Evolutionary conservation across 768 basidiomycete species (phyloP).

Genomic region (Imleria badia): DNA sequence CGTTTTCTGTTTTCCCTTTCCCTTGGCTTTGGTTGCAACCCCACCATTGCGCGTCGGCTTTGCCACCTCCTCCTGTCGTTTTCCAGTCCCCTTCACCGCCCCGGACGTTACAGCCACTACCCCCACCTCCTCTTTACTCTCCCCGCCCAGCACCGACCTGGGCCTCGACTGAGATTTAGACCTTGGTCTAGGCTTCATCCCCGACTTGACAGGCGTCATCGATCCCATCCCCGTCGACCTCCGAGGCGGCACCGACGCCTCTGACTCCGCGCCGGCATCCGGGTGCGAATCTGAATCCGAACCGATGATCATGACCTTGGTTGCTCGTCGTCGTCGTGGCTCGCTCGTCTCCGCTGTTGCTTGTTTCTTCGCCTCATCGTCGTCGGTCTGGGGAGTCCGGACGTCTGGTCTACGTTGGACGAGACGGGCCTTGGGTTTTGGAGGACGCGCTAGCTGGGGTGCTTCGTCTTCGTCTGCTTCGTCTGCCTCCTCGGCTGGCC

Average conservation of each 20-base stretch:
- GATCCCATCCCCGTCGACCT: neutral
- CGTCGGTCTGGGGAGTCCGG: neutral
- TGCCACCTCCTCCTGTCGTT: neutral
- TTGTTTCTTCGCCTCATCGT: neutral
- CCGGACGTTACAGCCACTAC: neutral
- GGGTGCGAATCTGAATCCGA: slow-evolving; percentile 2
- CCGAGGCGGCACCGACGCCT: slow-evolving; percentile 14
- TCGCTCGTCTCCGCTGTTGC: neutral
- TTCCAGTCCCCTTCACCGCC: neutral
- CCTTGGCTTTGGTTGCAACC: neutral
- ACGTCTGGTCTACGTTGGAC: neutral
- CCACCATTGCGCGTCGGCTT: neutral
- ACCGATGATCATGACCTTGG: neutral
- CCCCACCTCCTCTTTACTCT: slow-evolving; percentile 1
- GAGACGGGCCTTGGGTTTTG: neutral
- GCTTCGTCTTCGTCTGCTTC: neutral
- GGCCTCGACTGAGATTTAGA: slow-evolving; percentile 11
- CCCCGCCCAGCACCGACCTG: neutral
- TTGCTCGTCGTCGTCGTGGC: neutral
- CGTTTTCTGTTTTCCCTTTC: neutral
- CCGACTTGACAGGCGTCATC: slow-evolving; percentile 25
- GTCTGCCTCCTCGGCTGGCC: neutral
- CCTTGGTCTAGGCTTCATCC: slow-evolving; percentile 27
- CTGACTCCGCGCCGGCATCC: neutral
- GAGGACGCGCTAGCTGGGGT: neutral